Conservation (phyloP, 177 flowering plant species). For the Telopea speciosissima region DNA sequence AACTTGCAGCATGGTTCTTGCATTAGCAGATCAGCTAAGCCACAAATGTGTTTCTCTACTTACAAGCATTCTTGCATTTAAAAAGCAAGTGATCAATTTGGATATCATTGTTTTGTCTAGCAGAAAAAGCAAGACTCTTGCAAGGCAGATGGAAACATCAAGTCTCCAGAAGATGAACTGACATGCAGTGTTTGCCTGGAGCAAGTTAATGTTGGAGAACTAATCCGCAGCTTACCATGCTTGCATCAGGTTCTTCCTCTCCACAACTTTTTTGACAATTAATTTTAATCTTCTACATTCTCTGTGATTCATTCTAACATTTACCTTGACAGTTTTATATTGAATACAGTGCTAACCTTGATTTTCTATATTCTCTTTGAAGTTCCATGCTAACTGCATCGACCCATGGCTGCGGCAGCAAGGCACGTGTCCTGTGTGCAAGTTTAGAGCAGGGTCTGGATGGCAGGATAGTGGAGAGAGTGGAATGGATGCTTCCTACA, state of each 20-base stretch:
- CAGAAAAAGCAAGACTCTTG: constrained; percentile 45
- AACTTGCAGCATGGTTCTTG: too few species aligned
- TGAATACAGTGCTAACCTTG: not conserved
- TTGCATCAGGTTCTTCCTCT: constrained; percentile 69
- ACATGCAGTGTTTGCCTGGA: constrained; percentile 94
- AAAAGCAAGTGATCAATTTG: too few species aligned
- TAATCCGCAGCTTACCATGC: constrained; percentile 83
- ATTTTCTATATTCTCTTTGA: constrained; percentile 11
- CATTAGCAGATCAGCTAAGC: too few species aligned
- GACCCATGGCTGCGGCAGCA: constrained; percentile 86
- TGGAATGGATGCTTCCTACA: constrained; percentile 28
- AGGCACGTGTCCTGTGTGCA: constrained; percentile 80
- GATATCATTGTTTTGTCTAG: constrained; percentile 1
- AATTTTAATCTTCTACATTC: not conserved
- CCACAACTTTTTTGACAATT: not conserved
- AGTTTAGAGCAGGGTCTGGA: constrained; percentile 43
- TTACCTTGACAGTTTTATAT: not conserved
- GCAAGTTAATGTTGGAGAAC: constrained; percentile 75
- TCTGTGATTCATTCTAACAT: not conserved
- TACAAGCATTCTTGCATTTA: too few species aligned
- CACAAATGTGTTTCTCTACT: too few species aligned
- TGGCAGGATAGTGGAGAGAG: constrained; percentile 40
- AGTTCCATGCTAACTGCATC: constrained; percentile 76
- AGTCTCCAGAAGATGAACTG: constrained; percentile 55
- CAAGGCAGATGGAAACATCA: constrained; percentile 30